Conservation (phyloP, 75 land plant species). For the Isoetes taiwanensis region DNA sequence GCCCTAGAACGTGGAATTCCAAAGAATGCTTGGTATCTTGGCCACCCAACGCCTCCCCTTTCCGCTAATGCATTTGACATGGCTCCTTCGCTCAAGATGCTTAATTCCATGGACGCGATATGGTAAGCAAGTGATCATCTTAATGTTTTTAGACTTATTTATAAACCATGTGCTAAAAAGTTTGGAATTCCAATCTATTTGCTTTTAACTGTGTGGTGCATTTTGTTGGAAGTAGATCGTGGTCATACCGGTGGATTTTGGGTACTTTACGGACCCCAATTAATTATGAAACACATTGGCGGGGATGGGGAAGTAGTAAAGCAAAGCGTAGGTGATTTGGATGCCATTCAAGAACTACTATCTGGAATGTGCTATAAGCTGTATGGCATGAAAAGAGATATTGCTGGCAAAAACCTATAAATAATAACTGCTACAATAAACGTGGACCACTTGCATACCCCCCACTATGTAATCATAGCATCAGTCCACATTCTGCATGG, state of each 20-base stretch:
- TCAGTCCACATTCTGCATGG: constrained; percentile 81
- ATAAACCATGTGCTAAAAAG: no score
- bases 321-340: constrained; percentile 45
- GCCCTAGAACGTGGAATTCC: constrained; percentile 95
- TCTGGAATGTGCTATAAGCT: constrained; percentile 59
- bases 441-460: constrained; percentile 35
- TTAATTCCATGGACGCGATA: constrained; percentile 90
- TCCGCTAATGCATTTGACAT: constrained; percentile 92
- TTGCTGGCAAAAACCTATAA: constrained; percentile 78
- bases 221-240: constrained; percentile 71
- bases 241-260: constrained; percentile 88
- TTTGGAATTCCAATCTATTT: no score
- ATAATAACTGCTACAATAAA: constrained; percentile 44
- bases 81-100: constrained; percentile 95
- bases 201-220: no score
- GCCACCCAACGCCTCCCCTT: constrained; percentile 78
- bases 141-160: no score
- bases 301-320: constrained; percentile 74
- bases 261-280: constrained; percentile 93
- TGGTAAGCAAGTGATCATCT: constrained; percentile 50
- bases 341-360: constrained; percentile 42
- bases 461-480: constrained; percentile 72
- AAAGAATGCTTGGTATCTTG: constrained; percentile 76
- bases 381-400: constrained; percentile 57
- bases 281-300: constrained; percentile 58